phyloP scores from a whole-genome alignment of 1,284 basidiomycete species.

The Cryptococcus depauperatus region DNA sequence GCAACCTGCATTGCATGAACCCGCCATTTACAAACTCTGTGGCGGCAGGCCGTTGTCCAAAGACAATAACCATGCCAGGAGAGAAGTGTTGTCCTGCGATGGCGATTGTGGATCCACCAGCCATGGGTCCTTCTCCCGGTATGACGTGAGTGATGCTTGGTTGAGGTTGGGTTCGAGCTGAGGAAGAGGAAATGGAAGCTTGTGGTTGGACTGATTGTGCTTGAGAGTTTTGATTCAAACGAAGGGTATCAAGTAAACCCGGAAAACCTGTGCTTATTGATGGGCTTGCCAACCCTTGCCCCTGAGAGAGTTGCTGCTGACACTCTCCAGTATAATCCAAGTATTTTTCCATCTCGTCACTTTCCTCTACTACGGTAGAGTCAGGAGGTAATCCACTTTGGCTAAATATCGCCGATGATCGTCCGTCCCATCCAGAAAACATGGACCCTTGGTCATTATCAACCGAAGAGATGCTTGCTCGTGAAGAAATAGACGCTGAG shows the following conservation, averaged over 20 bases:
- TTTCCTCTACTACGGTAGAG: background rate
- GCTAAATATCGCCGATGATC: constrained; percentile 29
- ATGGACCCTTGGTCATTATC: constrained; percentile 12
- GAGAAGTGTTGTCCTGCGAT: constrained; percentile 81
- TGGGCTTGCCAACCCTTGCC: constrained; percentile 8
- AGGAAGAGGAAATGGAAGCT: constrained; percentile 7
- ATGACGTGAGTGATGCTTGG: constrained; percentile 56
- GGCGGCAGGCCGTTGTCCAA: constrained; percentile 74
- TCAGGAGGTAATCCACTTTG: constrained; percentile 32
- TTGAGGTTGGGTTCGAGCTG: constrained; percentile 11
- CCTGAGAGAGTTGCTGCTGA: background rate
- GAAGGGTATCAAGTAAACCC: background rate
- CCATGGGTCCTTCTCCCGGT: constrained; percentile 81
- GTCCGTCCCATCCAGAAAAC: constrained; percentile 25
- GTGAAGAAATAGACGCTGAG: constrained; percentile 18
- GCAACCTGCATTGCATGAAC: constrained; percentile 85
- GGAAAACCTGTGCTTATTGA: constrained; percentile 12
- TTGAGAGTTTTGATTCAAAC: background rate
- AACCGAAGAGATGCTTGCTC: background rate
- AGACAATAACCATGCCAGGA: constrained; percentile 59
- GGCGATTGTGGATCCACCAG: constrained; percentile 91
- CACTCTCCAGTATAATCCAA: constrained; percentile 31
- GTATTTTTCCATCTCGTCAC: constrained; percentile 15
- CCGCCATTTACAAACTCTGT: constrained; percentile 90
- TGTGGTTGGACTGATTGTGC: background rate